Base-by-base conservation (phyloP, 305 asterid genomes). In the Fraxinus floribunda region DNA sequence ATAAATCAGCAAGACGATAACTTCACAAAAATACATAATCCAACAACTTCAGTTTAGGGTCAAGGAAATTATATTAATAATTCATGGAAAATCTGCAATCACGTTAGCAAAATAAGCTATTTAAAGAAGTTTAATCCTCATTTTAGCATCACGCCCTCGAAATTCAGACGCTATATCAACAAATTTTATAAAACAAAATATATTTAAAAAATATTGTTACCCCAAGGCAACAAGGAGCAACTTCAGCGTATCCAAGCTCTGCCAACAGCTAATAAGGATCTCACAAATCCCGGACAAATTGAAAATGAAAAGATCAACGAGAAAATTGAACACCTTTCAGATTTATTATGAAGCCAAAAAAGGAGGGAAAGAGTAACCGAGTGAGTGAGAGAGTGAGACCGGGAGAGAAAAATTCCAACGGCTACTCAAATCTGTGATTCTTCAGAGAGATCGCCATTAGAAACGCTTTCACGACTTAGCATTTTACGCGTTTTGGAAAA, bases 381-480 rank as follows among this genome's bases (percentile, higher is more conserved):
- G 79, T 22, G 66, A 11, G 64, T 0, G 36, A 26, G 36, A 26
- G 79, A 5, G 38, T 1, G 32, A 62, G 38, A 62, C 24, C 1
- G 41, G 13, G 13, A 13, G 13, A 46, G n/a, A 13, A 46, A 32
- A 49, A 46, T 77, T 77, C 70, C 68, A 77, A 78, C 81, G 81
- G 74, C 81, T 78, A 78, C 57, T 78, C 74, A 55, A 78, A 55
- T 57, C 57, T 22, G 81, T 30, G 49, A 49, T 55, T 36, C 30
- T 57, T 9, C 32, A 10, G 49, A 57, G 35, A 78, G 55, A 57
- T 78, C 81, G 70, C 75, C 80, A 78, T 78, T 78, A 78, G 80
- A 78, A 78, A 78, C 80, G 80, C 77, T 72, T 34, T 72, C 77
- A 34, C 81, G 81, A 78, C 81, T 78, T 78, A 62, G 74, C 55